Base-by-base conservation (phyloP, 2,329 filamentous ascomycete species). In the Penicillium griseofulvum region DNA sequence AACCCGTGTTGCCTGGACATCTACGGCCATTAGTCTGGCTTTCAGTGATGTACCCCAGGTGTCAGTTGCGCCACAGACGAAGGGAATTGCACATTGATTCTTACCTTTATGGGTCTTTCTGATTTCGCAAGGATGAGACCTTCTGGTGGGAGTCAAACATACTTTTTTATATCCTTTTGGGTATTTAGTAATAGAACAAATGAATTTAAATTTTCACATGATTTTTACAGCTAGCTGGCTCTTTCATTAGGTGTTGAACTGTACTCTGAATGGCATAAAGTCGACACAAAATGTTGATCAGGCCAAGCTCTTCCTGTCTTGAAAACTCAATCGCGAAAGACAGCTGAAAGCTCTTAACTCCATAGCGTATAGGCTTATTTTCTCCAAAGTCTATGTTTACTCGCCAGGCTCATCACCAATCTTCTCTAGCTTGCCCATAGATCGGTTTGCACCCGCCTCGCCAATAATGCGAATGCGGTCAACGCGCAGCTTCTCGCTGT, bases 401-500 rank as follows among this genome's bases (percentile, higher is more conserved):
- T 87, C 83, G 51, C 85, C 85, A 28, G 78, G 73, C 70, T 90
- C 87, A 65, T 95, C 88, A 14, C 87, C 90, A 70, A 97, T 84
- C 85, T 97, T 97, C 81, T 97, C 91, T 63, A 99, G 78, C 80
- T 95, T 96, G 63, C 92, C 93, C 84, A 91, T 90, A 54, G 94
- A 89, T 57, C 91, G 83, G 83, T 95, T 96, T 80, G 96, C 87
- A 14, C 94, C 93, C 16, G 86, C 84, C 74, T 97, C 93, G 29
- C 94, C 94, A 68, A 97, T 87, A 52, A 97, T 79, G 39, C 78
- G 70, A 51, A 81, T 60, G 12, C 78, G 66, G 57, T 81, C 78
- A 37, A 99, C 74, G 54, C 94, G 86, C 55, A 94, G 87, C 79
- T 90, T 92, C 71, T 97, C 92, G 41, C 87, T 84, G 49, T 90